Conservation (phyloP, 1,139 yeast genomes). For the Debaryomyces singareniensis region DNA sequence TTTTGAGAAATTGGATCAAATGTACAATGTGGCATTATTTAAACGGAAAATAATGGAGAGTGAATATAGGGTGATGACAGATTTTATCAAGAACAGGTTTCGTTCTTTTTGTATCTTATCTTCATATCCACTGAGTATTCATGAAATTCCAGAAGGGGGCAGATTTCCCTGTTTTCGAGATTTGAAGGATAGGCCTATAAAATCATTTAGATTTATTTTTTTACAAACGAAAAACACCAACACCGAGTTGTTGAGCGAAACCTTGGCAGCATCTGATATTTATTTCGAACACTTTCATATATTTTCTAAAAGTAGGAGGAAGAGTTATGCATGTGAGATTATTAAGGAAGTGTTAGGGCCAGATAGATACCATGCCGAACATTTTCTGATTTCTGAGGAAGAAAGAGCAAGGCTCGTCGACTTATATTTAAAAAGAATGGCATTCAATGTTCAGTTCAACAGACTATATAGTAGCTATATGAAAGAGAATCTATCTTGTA, state of each 20-base stretch:
- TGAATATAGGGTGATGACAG: slow-evolving; percentile 57
- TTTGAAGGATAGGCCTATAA: slow-evolving; percentile 17
- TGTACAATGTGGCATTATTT: slow-evolving; percentile 45
- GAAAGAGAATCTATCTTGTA: too few relatives aligned
- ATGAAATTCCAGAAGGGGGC: slow-evolving; percentile 14
- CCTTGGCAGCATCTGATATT: slow-evolving; percentile 27
- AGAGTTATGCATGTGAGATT: slow-evolving; percentile 15
- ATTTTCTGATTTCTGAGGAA: slow-evolving; percentile 17
- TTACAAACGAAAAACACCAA: slow-evolving; percentile 38
- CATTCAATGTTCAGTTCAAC: slow-evolving; percentile 59
- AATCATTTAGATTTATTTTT: slow-evolving; percentile 34
- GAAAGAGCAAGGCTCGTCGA: slow-evolving; percentile 42
- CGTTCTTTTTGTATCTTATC: slow-evolving; percentile 52
- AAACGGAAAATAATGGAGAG: slow-evolving; percentile 37
- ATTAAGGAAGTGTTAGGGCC: slow-evolving; percentile 10
- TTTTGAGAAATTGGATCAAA: slow-evolving; percentile 34
- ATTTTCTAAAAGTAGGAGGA: slow-evolving; percentile 10
- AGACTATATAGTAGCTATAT: not conserved
- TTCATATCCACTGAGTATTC: slow-evolving; percentile 30
- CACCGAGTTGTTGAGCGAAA: slow-evolving; percentile 31
- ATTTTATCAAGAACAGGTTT: slow-evolving; percentile 60
- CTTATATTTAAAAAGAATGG: slow-evolving; percentile 42
- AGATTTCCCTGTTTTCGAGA: slow-evolving; percentile 22
- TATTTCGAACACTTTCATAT: slow-evolving; percentile 43
- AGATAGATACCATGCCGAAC: slow-evolving; percentile 1